Evolutionary conservation across 306 rosid genomes (phyloP), one percentile per base, ranked within the genome.

Genomic region (Urtica urens): DNA sequence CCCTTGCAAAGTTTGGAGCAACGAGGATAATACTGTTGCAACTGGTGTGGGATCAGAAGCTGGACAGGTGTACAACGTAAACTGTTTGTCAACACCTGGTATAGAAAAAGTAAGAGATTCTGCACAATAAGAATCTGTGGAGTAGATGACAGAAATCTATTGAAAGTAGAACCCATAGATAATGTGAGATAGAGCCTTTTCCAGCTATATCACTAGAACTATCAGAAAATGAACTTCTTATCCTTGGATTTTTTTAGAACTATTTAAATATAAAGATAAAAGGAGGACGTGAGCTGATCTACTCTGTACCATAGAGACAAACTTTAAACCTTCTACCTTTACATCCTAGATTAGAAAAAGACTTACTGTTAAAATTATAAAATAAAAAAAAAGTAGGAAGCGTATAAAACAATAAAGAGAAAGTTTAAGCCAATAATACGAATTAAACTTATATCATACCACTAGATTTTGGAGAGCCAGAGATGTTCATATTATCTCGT

Each of bases 1-100:
- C 60, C 75, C 84, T 55, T 90, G 97, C 51, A 90, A 68, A 6
- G 84, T 75, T 57, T 77, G 86, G 41, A 90, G 86, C 73, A 90
- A 62, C 57, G 69, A 71, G 55, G 77, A 38, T 55, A 79, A 63
- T 24, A 90, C 59, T 9, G 93, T 73, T 44, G 58, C 72, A 28
- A 52, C 20, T 14, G 95, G 93, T 0, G 92, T 84, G 70, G 78
- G 60, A 65, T 81, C 78, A 51, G 77, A 67, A 23, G 72, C 59
- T 23, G 60, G 74, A 62, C 45, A 38, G 58, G 67, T 62, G 65
- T 64, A 90, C 6, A 17, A 53, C 51, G 53, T 64, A 72, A 83
- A 90, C 38, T 59, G 46, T 42, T 63, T 63, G 52, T 62, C 71
- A 23, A 90, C 73, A 77, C 72, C 97, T 90, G 80, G 73, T 53